A percentile compares a stretch with the other conserved stretches of the same genome.
Conservation (phyloP, 768 basidiomycete genomes). For the Pleurotus tuoliensis region DNA sequence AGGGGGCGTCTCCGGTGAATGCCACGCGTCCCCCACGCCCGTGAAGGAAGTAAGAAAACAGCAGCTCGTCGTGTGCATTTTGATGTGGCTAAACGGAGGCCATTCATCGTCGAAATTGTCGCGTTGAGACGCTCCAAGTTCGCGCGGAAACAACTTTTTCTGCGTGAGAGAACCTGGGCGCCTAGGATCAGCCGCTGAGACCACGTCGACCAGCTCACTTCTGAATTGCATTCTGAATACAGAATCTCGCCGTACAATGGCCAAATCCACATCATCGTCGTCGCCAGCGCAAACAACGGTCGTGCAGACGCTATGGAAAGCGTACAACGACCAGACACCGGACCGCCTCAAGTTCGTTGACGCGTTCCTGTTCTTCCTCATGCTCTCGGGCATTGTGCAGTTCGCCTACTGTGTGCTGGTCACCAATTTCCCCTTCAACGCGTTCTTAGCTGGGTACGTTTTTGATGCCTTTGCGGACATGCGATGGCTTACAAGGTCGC, state of each 20-base stretch:
- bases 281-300: constrained; percentile 31
- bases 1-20: constrained; percentile 52
- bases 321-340: constrained; percentile 76
- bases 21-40: constrained; percentile 26
- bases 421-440: constrained; percentile 95
- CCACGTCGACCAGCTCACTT: not conserved
- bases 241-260: not conserved
- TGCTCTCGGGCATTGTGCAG: constrained; percentile 86
- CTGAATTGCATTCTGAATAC: too few relatives aligned
- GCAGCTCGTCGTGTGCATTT: constrained; percentile 7
- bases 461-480: not conserved
- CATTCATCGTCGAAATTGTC: constrained; percentile 4
- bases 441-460: constrained; percentile 91
- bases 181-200: not conserved
- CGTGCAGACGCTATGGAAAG: constrained; percentile 61
- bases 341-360: constrained; percentile 92
- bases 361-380: constrained; percentile 85
- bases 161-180: not conserved
- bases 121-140: not conserved
- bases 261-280: constrained; percentile 4
- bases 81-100: constrained; percentile 6
- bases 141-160: constrained; percentile 4
- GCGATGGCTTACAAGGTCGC: not conserved
- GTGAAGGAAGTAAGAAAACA: constrained; percentile 7
- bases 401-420: constrained; percentile 90